A percentile compares a stretch with the other conserved stretches of the same genome.
These are phyloP conservation scores for Priceomyces haplophilus DNA, from an alignment of 805 yeast genomes.

Conservation along the genomic window DNA sequence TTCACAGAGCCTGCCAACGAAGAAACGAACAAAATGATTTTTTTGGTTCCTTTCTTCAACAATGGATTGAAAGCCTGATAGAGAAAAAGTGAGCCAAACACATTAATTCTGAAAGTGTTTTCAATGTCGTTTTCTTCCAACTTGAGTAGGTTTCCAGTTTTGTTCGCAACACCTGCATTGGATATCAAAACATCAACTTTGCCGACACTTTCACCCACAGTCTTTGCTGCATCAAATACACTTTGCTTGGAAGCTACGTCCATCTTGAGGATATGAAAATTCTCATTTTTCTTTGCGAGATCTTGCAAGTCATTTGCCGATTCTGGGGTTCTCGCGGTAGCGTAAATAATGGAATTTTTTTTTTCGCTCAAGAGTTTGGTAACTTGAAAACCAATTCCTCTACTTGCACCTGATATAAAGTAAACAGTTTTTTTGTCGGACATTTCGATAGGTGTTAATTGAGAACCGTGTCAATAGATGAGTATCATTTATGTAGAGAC, in stretches of 20 bases:
- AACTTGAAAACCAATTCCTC: slow-evolving; percentile 40
- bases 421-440: too few species aligned
- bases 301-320: slow-evolving; percentile 16
- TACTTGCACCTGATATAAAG: slow-evolving; percentile 37
- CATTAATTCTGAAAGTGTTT: neutral
- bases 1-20: slow-evolving; percentile 1
- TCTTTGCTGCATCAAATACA: slow-evolving; percentile 7
- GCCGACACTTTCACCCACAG: neutral
- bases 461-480: too few species aligned
- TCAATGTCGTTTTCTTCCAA: neutral
- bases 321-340: slow-evolving; percentile 36
- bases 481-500: too few species aligned
- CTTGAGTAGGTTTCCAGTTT: neutral
- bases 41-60: slow-evolving; percentile 19
- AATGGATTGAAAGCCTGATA: slow-evolving; percentile 24
- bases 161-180: slow-evolving; percentile 29
- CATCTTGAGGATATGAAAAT: slow-evolving; percentile 15
- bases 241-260: slow-evolving; percentile 29
- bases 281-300: slow-evolving; percentile 7
- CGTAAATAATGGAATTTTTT: slow-evolving; percentile 33
- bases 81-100: neutral
- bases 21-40: slow-evolving; percentile 27
- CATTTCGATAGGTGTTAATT: too few species aligned
- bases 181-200: slow-evolving; percentile 30
- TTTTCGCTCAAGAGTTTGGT: slow-evolving; percentile 21